A percentile compares a stretch with the other conserved stretches of the same genome.
These are phyloP conservation scores for Trichophyton rubrum DNA, from an alignment of 2,329 filamentous ascomycete genomes.

Conservation along the genomic window DNA sequence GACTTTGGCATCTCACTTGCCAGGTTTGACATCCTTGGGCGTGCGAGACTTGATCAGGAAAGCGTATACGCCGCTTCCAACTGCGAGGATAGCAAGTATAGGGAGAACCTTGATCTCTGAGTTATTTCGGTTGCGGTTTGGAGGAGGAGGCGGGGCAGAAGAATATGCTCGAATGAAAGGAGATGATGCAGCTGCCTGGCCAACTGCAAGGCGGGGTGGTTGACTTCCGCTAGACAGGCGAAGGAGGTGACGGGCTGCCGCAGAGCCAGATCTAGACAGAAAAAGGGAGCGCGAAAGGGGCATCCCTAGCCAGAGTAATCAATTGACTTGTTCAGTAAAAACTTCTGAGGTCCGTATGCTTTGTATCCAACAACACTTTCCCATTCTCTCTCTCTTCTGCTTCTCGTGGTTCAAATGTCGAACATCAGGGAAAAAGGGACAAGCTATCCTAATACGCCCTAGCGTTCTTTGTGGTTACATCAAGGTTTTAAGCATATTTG, in stretches of 20 bases:
- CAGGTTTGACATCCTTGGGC: constrained; percentile 16
- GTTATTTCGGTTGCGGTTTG: constrained; percentile 17
- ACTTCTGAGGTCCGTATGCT: not conserved
- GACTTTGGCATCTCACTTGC: constrained; percentile 3
- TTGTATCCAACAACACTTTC: not conserved
- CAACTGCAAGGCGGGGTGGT: not conserved
- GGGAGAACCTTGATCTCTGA: constrained; percentile 32
- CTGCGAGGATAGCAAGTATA: constrained; percentile 33
- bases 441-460: not conserved
- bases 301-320: not conserved
- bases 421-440: not conserved
- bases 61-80: constrained; percentile 39
- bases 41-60: constrained; percentile 40
- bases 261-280: not conserved
- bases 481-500: not conserved
- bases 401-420: not conserved
- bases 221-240: not conserved
- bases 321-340: not conserved
- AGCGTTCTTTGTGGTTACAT: not conserved
- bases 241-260: not conserved
- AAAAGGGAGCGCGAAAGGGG: not conserved
- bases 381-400: not conserved
- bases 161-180: not conserved
- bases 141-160: constrained; percentile 10
- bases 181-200: not conserved